phyloP scores from a whole-genome alignment of 495 filamentous ascomycete genomes.

The Daldinia concentrica region DNA sequence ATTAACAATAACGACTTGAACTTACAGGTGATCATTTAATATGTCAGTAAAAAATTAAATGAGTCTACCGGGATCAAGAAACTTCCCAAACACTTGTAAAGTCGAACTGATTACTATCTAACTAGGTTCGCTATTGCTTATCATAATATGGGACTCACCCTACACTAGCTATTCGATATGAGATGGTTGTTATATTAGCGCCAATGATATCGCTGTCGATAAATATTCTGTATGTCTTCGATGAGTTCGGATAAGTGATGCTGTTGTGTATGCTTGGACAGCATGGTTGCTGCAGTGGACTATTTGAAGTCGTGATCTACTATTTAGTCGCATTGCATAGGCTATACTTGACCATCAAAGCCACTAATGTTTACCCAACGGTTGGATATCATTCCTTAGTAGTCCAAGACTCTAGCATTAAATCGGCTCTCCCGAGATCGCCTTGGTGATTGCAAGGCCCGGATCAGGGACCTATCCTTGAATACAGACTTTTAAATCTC shows the following conservation, averaged over 20 bases:
- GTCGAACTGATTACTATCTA: background rate
- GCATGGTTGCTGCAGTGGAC: constrained; percentile 3
- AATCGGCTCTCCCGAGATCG: background rate
- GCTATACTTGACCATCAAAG: background rate
- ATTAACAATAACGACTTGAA: background rate
- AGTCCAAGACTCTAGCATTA: background rate
- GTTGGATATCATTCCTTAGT: background rate
- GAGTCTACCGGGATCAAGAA: background rate
- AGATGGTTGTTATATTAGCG: background rate
- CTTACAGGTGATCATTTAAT: background rate
- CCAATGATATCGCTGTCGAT: constrained; percentile 8
- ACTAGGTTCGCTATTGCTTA: background rate
- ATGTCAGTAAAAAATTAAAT: background rate
- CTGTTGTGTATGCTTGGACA: constrained; percentile 23
- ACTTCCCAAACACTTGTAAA: background rate
- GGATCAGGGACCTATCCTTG: constrained; percentile 15
- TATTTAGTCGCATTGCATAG: background rate
- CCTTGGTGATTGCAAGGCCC: background rate
- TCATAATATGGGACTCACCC: background rate
- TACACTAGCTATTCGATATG: constrained; percentile 3
- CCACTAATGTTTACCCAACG: background rate
- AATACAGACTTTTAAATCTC: constrained; percentile 15
- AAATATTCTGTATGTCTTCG: background rate
- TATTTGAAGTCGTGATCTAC: constrained; percentile 1
- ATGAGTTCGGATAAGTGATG: constrained; percentile 8